These are phyloP conservation scores for Fraxinus baroniana DNA, from an alignment of 305 asterid genomes.

Conservation along the genomic window DNA sequence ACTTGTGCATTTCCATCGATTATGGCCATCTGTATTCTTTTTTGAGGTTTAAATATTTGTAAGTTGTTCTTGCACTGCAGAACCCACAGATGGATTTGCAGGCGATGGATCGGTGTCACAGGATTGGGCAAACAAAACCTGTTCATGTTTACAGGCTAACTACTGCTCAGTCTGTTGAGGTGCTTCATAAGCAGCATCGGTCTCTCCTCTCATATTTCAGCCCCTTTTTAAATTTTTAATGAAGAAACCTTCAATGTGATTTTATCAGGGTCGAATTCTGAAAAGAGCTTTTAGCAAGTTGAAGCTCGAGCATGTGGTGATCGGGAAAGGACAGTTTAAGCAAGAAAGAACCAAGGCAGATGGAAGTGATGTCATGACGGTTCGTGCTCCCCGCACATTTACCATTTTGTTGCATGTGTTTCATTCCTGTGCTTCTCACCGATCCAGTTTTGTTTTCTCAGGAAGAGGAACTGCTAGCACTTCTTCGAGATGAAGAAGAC, in stretches of 20 bases:
- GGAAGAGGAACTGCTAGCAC: slow-evolving; percentile 86
- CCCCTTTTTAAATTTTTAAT: neutral
- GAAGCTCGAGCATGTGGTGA: slow-evolving; percentile 95
- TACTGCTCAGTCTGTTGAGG: slow-evolving; percentile 96
- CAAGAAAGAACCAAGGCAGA: slow-evolving; percentile 73
- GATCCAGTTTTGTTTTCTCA: slow-evolving; percentile 23
- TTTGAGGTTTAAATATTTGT: neutral
- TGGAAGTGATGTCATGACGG: slow-evolving; percentile 46
- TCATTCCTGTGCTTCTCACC: neutral
- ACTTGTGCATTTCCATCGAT: slow-evolving; percentile 15
- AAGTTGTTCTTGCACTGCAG: slow-evolving; percentile 43
- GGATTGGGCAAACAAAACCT: slow-evolving; percentile 98
- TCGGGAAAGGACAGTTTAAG: slow-evolving; percentile 92
- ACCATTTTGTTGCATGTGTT: neutral
- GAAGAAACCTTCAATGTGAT: neutral
- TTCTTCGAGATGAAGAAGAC: slow-evolving; percentile 65
- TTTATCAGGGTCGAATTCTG: slow-evolving; percentile 77
- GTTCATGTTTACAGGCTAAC: slow-evolving; percentile 95
- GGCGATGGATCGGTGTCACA: slow-evolving; percentile 97
- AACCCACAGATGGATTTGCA: slow-evolving; percentile 99
- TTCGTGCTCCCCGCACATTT: slow-evolving; percentile 28
- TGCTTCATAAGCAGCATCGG: slow-evolving; percentile 15
- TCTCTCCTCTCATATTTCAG: neutral
- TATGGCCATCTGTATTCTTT: neutral
- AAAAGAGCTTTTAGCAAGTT: slow-evolving; percentile 95